A percentile compares a stretch with the other conserved stretches of the same genome.
phyloP scores from a whole-genome alignment of 345 rosid genomes.

The Kandelia obovata region DNA sequence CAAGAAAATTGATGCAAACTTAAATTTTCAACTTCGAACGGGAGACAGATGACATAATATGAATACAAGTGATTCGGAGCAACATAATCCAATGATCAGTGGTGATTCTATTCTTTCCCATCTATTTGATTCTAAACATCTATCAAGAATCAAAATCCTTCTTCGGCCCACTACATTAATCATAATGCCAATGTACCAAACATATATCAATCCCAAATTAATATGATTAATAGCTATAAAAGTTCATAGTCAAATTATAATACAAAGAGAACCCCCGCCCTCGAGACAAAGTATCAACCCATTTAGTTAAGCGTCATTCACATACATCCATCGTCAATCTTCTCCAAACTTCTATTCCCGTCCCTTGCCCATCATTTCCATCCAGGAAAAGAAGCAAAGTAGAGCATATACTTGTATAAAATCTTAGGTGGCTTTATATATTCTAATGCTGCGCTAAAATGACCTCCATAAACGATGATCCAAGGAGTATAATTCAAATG shows the following conservation, averaged over 20 bases:
- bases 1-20: background rate
- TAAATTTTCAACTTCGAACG: background rate
- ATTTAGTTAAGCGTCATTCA: slow-evolving; percentile 18
- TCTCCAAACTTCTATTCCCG: slow-evolving; percentile 5
- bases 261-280: background rate
- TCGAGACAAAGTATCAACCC: slow-evolving; percentile 14
- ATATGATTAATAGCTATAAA: too few species aligned
- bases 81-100: background rate
- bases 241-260: too few species aligned
- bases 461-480: slow-evolving; percentile 1
- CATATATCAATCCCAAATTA: too few species aligned
- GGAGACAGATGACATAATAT: background rate
- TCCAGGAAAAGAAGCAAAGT: slow-evolving; percentile 19
- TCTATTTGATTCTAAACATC: background rate
- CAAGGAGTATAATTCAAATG: background rate
- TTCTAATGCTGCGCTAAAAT: slow-evolving; percentile 13
- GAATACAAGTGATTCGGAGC: background rate
- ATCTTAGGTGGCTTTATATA: slow-evolving; percentile 16
- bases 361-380: background rate
- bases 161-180: background rate
- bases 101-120: background rate
- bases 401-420: slow-evolving; percentile 28
- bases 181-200: too few species aligned
- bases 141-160: background rate
- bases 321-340: background rate